These are phyloP conservation scores for Trametes elegans DNA, from an alignment of 768 basidiomycete genomes.

Conservation along the genomic window DNA sequence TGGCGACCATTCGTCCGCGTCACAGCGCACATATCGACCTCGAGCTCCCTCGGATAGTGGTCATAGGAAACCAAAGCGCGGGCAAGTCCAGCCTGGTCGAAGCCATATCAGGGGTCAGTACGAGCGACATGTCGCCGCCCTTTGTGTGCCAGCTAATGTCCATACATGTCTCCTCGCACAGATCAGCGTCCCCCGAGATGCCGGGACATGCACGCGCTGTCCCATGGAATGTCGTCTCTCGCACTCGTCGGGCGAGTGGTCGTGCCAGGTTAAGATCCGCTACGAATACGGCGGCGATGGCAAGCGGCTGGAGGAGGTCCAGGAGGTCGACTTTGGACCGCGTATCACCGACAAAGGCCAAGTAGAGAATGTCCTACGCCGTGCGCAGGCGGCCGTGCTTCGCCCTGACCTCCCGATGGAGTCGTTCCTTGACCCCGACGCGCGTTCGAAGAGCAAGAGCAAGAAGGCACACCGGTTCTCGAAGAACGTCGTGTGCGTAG, in stretches of 20 bases:
- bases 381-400: slow-evolving; percentile 63
- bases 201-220: slow-evolving; percentile 46
- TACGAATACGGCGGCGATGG: slow-evolving; percentile 38
- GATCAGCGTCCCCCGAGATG: slow-evolving; percentile 24
- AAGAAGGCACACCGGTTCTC: slow-evolving; percentile 21
- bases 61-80: slow-evolving; percentile 52
- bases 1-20: no score
- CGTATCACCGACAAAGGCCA: slow-evolving; percentile 38
- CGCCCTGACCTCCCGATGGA: slow-evolving; percentile 38
- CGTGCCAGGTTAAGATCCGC: slow-evolving; percentile 42
- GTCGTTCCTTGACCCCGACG: slow-evolving; percentile 5
- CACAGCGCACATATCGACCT: slow-evolving; percentile 42
- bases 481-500: slow-evolving; percentile 28
- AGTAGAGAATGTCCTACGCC: slow-evolving; percentile 55
- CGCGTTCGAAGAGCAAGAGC: background rate
- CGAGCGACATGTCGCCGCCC: no score
- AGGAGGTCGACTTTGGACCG: slow-evolving; percentile 41
- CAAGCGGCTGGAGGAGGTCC: slow-evolving; percentile 16
- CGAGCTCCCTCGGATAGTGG: slow-evolving; percentile 47
- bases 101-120: slow-evolving; percentile 49
- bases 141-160: no score
- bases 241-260: slow-evolving; percentile 18
- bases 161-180: background rate
- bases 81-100: slow-evolving; percentile 49
- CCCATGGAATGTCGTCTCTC: slow-evolving; percentile 38